Conservation (phyloP, 116 monocot genomes). For the Phalaenopsis hybrid region DNA sequence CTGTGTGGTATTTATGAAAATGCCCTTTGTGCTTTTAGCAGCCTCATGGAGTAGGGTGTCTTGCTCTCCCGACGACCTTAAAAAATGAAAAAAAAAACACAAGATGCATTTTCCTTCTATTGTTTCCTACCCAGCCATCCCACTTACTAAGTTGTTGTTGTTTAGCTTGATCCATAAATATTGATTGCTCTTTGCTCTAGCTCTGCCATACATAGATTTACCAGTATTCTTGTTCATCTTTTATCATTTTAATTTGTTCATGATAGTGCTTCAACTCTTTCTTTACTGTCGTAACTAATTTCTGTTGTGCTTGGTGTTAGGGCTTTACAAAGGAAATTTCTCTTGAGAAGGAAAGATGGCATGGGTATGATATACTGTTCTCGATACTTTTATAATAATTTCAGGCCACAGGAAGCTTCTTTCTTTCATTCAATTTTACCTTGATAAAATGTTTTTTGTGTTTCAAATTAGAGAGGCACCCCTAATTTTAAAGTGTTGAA, state of each 20-base stretch:
- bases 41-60: no score
- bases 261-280: not conserved
- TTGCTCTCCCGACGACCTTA: no score
- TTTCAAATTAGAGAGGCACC: not conserved
- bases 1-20: no score
- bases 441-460: not conserved
- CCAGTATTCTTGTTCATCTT: not conserved
- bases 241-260: not conserved
- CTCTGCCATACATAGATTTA: not conserved
- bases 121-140: not conserved
- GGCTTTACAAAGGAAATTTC: conserved; percentile 97
- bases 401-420: not conserved
- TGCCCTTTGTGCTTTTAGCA: no score
- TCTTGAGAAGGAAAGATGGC: conserved; percentile 94
- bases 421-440: not conserved
- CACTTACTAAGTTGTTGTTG: not conserved
- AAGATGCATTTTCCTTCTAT: not conserved
- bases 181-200: not conserved
- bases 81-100: no score
- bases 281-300: not conserved
- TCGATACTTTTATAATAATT: not conserved
- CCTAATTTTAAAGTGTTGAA: not conserved
- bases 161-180: not conserved
- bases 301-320: conserved; percentile 29
- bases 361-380: conserved; percentile 54